Percentiles rank a stretch among this genome's conserved stretches.
Conservation (phyloP, 768 basidiomycete species). For the Naematelia encephala region DNA sequence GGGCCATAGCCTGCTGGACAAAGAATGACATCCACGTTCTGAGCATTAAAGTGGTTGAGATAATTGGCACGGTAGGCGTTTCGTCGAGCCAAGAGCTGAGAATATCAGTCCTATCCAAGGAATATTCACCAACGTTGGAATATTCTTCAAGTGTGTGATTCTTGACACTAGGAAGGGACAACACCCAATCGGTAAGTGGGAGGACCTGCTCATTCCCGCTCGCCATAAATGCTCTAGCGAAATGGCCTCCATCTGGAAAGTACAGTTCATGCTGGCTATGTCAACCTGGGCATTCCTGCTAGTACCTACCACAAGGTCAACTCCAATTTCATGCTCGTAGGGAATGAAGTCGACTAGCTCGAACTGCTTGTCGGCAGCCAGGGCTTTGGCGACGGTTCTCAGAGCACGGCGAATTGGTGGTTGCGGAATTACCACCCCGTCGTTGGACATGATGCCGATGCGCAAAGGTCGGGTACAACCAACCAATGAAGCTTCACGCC, state of each 20-base stretch:
- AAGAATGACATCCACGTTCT: constrained; percentile 12
- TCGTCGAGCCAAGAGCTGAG: neutral
- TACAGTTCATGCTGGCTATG: too few species aligned
- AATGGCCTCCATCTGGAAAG: too few species aligned
- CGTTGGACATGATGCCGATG: neutral
- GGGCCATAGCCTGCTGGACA: constrained; percentile 8
- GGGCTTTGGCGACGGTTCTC: too few species aligned
- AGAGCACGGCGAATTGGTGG: neutral
- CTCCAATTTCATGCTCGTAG: too few species aligned
- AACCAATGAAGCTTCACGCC: too few species aligned
- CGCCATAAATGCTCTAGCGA: too few species aligned
- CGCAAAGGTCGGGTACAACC: too few species aligned
- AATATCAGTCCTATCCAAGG: neutral
- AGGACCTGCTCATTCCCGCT: neutral
- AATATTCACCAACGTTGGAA: constrained; percentile 1
- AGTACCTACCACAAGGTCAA: too few species aligned
- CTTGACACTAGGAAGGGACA: neutral
- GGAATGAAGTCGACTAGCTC: too few species aligned
- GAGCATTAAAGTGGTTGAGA: neutral
- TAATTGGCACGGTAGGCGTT: neutral
- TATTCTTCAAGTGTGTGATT: neutral
- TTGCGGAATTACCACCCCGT: neutral
- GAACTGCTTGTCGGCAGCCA: too few species aligned
- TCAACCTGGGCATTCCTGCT: too few species aligned
- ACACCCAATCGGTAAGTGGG: constrained; percentile 6